Evolutionary conservation across 2,329 filamentous ascomycete species (phyloP), one percentile per base, ranked within the genome.

Genomic region (Neonectria magnoliae): DNA sequence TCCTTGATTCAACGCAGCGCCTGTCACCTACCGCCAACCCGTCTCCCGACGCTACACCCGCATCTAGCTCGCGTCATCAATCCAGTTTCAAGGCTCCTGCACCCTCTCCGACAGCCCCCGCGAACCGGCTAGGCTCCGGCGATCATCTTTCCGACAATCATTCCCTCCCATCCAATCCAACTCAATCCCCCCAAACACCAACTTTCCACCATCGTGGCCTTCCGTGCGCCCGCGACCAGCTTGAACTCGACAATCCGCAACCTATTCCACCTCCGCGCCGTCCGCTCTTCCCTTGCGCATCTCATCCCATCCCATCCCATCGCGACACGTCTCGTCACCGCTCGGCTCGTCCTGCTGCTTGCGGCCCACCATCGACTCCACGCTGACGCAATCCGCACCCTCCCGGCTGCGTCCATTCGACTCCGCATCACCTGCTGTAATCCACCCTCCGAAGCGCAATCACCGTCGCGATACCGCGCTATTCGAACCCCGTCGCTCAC

Each of bases 311-410:
- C 67, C 33, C 38, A 57, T 65, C 61, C 22, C 53, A 68, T 66
- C 62, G 65, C 71, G 59, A 72, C 62, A 69, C 57, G 60, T 62
- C 45, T 66, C 60, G 47, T 33, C 55, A 53, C n/a, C 36, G n/a
- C 45, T 68, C 62, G 47, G 18, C 55, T 57, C 36, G 38, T 58
- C 67, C 65, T 66, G 42, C 51, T 60, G 42, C 59, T 62, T n/a
- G 20, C 66, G 68, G 61, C 70, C 73, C 71, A 71, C 67, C 64
- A 18, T 33, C 68, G 53, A 68, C 71, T 70, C 72, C 72, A 70
- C 73, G 73, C 73, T 75, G 73, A 75, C 74, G 73, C 74, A 75
- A 76, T 75, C 70, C 65, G 65, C 65, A 63, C 50, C 62, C 57
- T 63, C 42, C 63, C 44, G 57, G 60, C 59, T 60, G 60, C 60